Base-by-base conservation (phyloP, 192 early-diverging fungal species). In the Cladochytrium replicatum region DNA sequence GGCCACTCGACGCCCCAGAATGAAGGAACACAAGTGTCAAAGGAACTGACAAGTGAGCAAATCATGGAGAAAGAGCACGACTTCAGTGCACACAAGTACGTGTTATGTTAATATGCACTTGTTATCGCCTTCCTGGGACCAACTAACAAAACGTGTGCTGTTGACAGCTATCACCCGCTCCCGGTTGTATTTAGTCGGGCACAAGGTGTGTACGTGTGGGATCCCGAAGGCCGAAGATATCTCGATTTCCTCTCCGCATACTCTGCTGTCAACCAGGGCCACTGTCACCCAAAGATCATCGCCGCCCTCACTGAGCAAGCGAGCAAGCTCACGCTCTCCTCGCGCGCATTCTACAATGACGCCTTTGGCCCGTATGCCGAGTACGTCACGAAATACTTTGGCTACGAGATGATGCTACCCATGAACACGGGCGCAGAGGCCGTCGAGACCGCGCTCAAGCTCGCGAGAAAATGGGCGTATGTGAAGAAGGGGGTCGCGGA, bases 401-500 rank as follows among this genome's bases (percentile, higher is more conserved):
- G 87, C 1, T 91, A 86, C 55, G 90, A 96, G 40, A 99, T 96
- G 95, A 87, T 99, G 40, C 72, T 96, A 34, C 95, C 95, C 41
- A 96, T 95, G 87, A 99, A 99, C 78, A 96, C 95, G 6, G 95
- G 95, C 46, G 90, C 91, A 39, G 95, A 99, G 59, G 95, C 91
- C 3, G 95, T 99, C 25, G 95, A 99, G 65, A 99, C 95, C 4
- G 95, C 88, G 23, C 85, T 99, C 61, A 99, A 99, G 75, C 78
- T 99, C 9, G 85, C 95, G 29, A 80, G 95, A 58, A 88, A 91
- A 69, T 99, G 95, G 95, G 95, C 84, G 4, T 93, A 93, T 67
- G 50, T 80, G 41, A 83, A 87, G 45, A 99, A 99, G 77, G 77
- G 81, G 3, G 85, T 99, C 38, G 71, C 82, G 21, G 71, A 78